These are phyloP conservation scores for Apiospora koreana DNA, from an alignment of 2,329 filamentous ascomycete genomes.

Conservation along the genomic window DNA sequence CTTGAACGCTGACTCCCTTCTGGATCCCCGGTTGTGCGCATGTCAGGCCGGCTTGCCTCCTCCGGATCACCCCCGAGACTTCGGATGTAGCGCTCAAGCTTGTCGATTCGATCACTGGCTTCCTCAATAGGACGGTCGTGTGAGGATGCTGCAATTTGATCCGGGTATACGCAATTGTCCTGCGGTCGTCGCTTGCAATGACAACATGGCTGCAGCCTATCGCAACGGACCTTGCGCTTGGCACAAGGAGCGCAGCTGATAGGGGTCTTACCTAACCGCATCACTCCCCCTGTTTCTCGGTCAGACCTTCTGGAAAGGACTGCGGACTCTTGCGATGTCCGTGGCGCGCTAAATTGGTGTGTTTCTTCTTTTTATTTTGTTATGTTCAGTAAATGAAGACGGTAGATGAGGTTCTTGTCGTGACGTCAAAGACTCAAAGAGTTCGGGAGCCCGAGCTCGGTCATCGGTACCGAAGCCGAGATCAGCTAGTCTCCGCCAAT, in stretches of 20 bases:
- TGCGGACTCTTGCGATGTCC: neutral
- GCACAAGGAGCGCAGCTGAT: slow-evolving; percentile 13
- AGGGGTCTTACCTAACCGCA: slow-evolving; percentile 10
- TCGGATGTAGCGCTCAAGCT: slow-evolving; percentile 7
- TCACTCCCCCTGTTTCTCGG: neutral
- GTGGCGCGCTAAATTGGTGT: neutral
- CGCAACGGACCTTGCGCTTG: slow-evolving; percentile 15
- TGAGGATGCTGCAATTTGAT: neutral
- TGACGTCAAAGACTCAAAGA: neutral
- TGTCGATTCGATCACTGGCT: neutral
- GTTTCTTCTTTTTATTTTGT: neutral
- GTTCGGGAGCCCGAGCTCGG: neutral
- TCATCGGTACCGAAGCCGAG: neutral
- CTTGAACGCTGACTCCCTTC: neutral
- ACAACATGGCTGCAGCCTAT: slow-evolving; percentile 12
- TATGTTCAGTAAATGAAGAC: neutral
- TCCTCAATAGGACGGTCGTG: neutral
- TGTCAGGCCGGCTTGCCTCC: neutral
- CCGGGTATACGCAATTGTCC: slow-evolving; percentile 12
- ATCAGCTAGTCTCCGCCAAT: neutral
- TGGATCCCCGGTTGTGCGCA: neutral
- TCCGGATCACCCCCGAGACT: neutral
- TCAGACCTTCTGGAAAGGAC: neutral
- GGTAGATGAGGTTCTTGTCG: neutral
- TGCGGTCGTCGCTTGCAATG: slow-evolving; percentile 12